Evolutionary conservation across 2,329 filamentous ascomycete species (phyloP).

Genomic region (Epicoccum nigrum): DNA sequence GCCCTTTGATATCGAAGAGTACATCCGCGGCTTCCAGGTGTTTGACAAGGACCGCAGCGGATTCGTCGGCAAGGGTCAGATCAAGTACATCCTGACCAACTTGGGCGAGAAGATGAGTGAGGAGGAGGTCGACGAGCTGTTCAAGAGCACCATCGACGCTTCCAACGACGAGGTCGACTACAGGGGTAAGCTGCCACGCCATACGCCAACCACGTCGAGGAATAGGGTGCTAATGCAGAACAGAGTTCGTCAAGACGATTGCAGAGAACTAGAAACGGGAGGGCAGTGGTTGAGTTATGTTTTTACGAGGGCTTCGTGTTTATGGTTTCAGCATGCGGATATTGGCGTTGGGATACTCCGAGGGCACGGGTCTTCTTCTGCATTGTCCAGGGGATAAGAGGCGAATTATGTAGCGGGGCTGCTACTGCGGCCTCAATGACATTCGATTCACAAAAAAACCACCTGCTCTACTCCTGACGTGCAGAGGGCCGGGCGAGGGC

Average conservation of each 20-base stretch:
- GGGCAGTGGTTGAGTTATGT: not conserved
- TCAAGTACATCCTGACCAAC: constrained; percentile 98
- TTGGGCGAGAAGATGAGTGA: constrained; percentile 99
- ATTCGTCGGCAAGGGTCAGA: constrained; percentile 95
- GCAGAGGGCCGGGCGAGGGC: not conserved
- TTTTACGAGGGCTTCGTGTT: constrained; percentile 26
- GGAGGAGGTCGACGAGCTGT: constrained; percentile 96
- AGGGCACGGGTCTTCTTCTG: constrained; percentile 11
- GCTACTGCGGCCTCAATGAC: constrained; percentile 15
- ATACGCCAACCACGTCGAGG: not conserved
- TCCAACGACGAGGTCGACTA: constrained; percentile 98
- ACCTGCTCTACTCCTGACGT: not conserved
- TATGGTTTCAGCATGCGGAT: constrained; percentile 33
- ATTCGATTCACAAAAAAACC: constrained; percentile 16
- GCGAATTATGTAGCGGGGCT: constrained; percentile 20
- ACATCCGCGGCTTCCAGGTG: constrained; percentile 98
- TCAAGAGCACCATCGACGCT: constrained; percentile 92
- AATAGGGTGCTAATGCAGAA: constrained; percentile 15
- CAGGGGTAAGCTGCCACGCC: constrained; percentile 67
- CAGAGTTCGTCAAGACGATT: constrained; percentile 50
- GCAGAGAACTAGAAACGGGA: constrained; percentile 42
- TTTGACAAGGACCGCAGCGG: constrained; percentile 99
- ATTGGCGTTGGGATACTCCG: constrained; percentile 37
- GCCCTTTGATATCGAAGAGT: constrained; percentile 95
- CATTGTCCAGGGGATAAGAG: constrained; percentile 1